These are phyloP conservation scores for Lipomyces starkeyi DNA, from an alignment of 805 yeast species.

Conservation along the genomic window DNA sequence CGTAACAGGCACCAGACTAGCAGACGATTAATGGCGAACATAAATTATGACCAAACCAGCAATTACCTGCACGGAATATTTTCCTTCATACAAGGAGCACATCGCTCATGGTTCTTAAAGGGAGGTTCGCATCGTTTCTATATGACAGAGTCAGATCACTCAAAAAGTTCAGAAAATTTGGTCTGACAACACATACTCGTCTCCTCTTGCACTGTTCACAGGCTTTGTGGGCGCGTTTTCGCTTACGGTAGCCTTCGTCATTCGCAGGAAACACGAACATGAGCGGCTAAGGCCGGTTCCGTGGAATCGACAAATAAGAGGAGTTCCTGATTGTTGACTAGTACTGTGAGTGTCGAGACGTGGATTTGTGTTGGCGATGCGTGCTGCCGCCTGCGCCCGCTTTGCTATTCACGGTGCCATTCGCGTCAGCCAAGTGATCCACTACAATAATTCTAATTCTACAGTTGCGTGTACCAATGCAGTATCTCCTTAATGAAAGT, in stretches of 20 bases:
- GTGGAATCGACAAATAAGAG: not conserved
- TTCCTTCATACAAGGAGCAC: conserved; percentile 47
- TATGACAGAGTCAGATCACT: conserved; percentile 11
- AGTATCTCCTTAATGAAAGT: not conserved
- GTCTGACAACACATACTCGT: conserved; percentile 38
- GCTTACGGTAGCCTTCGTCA: conserved; percentile 49
- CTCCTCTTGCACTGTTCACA: conserved; percentile 51
- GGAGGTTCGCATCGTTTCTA: conserved; percentile 46
- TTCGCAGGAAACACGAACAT: conserved; percentile 55
- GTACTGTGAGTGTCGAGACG: not conserved
- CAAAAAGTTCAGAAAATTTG: not conserved
- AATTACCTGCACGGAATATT: conserved; percentile 42
- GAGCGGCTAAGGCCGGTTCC: conserved; percentile 9
- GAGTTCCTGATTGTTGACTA: not conserved
- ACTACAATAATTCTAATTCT: not conserved
- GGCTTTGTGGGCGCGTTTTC: conserved; percentile 53
- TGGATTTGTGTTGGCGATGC: not conserved
- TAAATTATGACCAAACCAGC: not conserved
- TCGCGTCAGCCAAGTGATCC: not conserved
- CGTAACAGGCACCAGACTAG: conserved; percentile 27
- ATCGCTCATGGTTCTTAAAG: conserved; percentile 39
- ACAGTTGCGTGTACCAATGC: not conserved
- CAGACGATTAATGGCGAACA: not conserved
- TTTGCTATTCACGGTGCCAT: no score
- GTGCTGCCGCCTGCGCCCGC: not conserved